phyloP scores from a whole-genome alignment of 371 early-diverging fungal species.

The Entomophthora muscae region DNA sequence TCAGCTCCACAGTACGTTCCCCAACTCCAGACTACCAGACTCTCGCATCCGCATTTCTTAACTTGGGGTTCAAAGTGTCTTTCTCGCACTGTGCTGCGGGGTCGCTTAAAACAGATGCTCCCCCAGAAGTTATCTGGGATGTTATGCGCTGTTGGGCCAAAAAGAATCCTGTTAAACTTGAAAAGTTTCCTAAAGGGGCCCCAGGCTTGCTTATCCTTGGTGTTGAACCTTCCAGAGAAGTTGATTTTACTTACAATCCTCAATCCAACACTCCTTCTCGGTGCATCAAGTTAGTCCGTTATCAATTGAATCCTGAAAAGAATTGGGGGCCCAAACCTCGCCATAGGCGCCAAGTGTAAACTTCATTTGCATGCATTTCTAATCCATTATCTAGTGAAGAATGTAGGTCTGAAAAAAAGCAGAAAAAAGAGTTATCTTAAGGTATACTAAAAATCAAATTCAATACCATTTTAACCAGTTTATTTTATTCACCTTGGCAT shows the following conservation, averaged over 20 bases:
- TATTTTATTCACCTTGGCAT: no score
- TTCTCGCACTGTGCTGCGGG: constrained; percentile 72
- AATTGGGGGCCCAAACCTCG: constrained; percentile 90
- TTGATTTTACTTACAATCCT: constrained; percentile 47
- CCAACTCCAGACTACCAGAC: background rate
- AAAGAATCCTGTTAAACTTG: constrained; percentile 40
- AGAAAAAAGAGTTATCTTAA: no score
- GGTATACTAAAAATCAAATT: no score
- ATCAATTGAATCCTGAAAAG: constrained; percentile 80
- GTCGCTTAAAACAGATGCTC: constrained; percentile 94
- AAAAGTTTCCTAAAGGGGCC: constrained; percentile 43
- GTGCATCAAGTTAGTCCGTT: constrained; percentile 67
- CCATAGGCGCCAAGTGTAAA: constrained; percentile 24
- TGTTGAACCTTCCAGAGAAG: constrained; percentile 32
- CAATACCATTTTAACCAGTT: no score
- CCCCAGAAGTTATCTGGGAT: constrained; percentile 81
- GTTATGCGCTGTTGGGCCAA: constrained; percentile 61
- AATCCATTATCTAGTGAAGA: no score
- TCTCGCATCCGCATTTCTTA: constrained; percentile 71
- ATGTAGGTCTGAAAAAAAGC: no score
- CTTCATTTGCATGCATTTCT: no score
- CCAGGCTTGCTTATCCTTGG: constrained; percentile 48
- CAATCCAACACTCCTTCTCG: constrained; percentile 56
- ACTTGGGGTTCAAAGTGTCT: constrained; percentile 85
- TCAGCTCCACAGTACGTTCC: constrained; percentile 16